A percentile compares a stretch with the other conserved stretches of the same genome.
phyloP scores from a whole-genome alignment of 2,329 filamentous ascomycete species.

The Ophiocordyceps polyrhachis-furcata region DNA sequence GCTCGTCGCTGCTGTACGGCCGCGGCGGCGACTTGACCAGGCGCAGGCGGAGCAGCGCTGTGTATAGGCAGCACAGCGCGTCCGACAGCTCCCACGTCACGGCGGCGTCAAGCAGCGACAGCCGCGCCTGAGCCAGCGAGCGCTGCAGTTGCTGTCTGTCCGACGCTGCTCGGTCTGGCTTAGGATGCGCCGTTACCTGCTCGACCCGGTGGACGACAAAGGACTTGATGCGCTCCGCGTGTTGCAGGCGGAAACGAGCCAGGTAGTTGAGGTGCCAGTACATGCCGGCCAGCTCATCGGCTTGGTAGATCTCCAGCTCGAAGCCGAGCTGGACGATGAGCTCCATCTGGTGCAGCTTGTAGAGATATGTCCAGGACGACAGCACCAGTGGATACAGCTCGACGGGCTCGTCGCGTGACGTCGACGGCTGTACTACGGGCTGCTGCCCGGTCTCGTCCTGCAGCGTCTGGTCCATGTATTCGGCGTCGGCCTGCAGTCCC shows the following conservation, averaged over 20 bases:
- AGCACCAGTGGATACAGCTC: constrained; percentile 52
- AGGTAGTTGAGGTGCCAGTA: constrained; percentile 78
- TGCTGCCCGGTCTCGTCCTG: constrained; percentile 41
- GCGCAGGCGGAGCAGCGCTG: constrained; percentile 38
- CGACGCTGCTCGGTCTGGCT: constrained; percentile 5
- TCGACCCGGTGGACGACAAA: constrained; percentile 33
- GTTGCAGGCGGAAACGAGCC: constrained; percentile 44
- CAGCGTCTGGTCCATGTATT: constrained; percentile 54
- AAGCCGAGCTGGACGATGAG: constrained; percentile 83
- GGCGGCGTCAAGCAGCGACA: constrained; percentile 44
- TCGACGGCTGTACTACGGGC: constrained; percentile 30
- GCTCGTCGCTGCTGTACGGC: constrained; percentile 46
- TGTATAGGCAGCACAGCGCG: constrained; percentile 43
- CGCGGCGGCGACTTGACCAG: constrained; percentile 31
- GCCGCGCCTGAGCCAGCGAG: constrained; percentile 36
- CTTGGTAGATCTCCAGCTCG: constrained; percentile 76
- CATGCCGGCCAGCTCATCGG: constrained; percentile 71
- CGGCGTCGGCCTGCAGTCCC: constrained; percentile 60
- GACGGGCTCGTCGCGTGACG: constrained; percentile 16
- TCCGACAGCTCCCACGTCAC: constrained; percentile 39
- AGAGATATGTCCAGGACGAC: constrained; percentile 75
- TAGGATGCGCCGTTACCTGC: constrained; percentile 6
- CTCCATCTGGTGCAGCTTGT: constrained; percentile 79
- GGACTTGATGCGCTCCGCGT: constrained; percentile 54
- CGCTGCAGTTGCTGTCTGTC: constrained; percentile 25